Evolutionary conservation across 2,329 filamentous ascomycete species (phyloP), one percentile per base, ranked within the genome.

Genomic region (Septoria linicola): DNA sequence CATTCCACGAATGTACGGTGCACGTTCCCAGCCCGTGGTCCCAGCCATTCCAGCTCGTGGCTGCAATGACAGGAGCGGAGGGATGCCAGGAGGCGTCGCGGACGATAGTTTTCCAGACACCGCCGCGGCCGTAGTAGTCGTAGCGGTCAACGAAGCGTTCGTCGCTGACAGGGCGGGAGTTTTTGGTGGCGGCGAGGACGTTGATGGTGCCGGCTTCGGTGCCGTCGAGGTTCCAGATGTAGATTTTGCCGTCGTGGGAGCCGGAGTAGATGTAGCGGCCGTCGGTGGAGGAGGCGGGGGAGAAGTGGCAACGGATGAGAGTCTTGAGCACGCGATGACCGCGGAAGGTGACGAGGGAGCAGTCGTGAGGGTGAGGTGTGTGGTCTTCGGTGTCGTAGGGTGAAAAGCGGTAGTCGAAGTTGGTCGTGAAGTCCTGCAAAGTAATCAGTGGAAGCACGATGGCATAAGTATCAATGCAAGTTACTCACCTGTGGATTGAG

Each of bases 251-350:
- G 60, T 96, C 89, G 58, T 89, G 83, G 62, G 88, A 95, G 17
- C 93, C 93, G 16, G 86, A 88, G 72, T 96, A 97, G 17, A 99
- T 90, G 66, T 96, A 97, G 62, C 89, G 80, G 7, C 88, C 90
- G 67, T 96, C 88, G 1, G 89, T 92, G 65, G 88, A 91, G 8
- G 80, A 82, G 0, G 89, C 83, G 0, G 93, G 93, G 25, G 88
- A 93, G 72, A 99, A 99, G 71, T 97, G 92, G 65, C 93, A 97
- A 54, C 93, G 80, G 60, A 97, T 96, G 34, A 97, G 77, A 1
- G 93, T 97, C 63, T 89, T 86, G 54, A 95, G 79, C 10, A 99
- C 89, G 56, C 81, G 82, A 72, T 99, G 93, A 8, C 92, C 92
- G 20, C 89, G 83, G 77, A 95, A 97, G 0, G 92, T 96, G 40